Evolutionary conservation across 176 grass and related monocot species (phyloP), one percentile per base, ranked within the genome.

Genomic region (Aegilops sharonensis): DNA sequence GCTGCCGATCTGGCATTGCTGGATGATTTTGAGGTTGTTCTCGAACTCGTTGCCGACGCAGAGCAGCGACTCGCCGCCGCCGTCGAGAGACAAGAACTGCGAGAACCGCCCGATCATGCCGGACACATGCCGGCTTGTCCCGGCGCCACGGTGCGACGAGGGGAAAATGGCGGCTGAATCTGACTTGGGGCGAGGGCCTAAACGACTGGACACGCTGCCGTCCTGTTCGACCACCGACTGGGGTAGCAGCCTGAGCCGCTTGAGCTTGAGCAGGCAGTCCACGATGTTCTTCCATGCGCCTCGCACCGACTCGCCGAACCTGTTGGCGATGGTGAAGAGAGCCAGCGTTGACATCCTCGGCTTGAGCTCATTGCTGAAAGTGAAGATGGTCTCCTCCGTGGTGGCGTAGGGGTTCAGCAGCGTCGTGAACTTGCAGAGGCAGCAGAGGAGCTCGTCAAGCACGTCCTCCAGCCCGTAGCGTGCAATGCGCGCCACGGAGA

Each of bases 231-330:
- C 68, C 24, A 85, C 79, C 1, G 92, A 92, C 20, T 81, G 86
- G 6, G 93, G 93, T 14, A 95, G 81, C 68, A 98, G 80, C 89
- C 94, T 95, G 78, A 98, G 87, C 3, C 93, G 78, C 90, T 89
- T 98, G 86, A 98, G 96, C 89, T 98, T 98, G 75, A 95, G 90
- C 70, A 98, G 60, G 91, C 96, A 98, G 21, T 98, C 93, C 21
- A 94, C 54, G 48, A 95, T 76, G 83, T 95, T 98, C 88, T 89
- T 98, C 92, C 93, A 98, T 0, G 96, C 92, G 23, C 93, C 93
- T 8, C 87, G 88, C 23, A 95, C 72, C 0, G 93, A 94, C 57
- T 94, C 91, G 17, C 96, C 96, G 84, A 95, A 98, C 48, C 86
- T 82, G 87, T 98, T 98, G 65, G 88, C 94, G 64, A 98, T 91